Conservation (phyloP, 306 rosid genomes). For the Rosa lucieae region DNA sequence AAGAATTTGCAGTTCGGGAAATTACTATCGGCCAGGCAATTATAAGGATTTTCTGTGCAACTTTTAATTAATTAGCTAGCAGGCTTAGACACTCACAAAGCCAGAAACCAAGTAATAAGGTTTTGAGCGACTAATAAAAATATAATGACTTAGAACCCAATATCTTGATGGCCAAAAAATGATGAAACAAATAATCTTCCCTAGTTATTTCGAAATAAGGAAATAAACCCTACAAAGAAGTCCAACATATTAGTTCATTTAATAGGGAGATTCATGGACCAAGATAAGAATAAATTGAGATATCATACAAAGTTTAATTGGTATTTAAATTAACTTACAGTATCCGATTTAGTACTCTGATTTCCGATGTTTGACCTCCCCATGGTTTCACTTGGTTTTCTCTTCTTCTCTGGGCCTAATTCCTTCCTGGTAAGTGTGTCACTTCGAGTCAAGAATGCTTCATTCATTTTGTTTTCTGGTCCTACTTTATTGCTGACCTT, state of each 20-base stretch:
- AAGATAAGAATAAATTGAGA: neutral
- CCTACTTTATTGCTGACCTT: constrained; percentile 9
- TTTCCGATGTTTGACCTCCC: constrained; percentile 15
- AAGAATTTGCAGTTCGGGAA: neutral
- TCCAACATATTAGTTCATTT: neutral
- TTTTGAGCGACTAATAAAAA: neutral
- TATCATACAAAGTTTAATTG: neutral
- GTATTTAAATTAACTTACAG: constrained; percentile 30
- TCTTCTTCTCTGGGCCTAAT: constrained; percentile 21
- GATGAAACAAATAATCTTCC: neutral
- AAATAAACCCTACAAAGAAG: neutral
- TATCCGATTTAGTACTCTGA: constrained; percentile 25
- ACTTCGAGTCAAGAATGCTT: constrained; percentile 33
- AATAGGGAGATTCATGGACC: neutral
- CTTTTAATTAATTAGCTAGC: neutral
- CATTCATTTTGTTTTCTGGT: constrained; percentile 26
- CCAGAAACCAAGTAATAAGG: neutral
- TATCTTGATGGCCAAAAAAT: neutral
- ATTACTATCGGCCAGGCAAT: neutral
- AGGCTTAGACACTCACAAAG: neutral
- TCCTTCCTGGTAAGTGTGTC: constrained; percentile 23
- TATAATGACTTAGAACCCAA: neutral
- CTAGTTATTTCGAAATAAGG: neutral
- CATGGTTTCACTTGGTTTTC: constrained; percentile 11
- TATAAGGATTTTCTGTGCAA: neutral